Percentiles rank a stretch among this genome's conserved stretches.
Conservation (phyloP, 2,329 filamentous ascomycete genomes). For the Aphanoascus verrucosus region DNA sequence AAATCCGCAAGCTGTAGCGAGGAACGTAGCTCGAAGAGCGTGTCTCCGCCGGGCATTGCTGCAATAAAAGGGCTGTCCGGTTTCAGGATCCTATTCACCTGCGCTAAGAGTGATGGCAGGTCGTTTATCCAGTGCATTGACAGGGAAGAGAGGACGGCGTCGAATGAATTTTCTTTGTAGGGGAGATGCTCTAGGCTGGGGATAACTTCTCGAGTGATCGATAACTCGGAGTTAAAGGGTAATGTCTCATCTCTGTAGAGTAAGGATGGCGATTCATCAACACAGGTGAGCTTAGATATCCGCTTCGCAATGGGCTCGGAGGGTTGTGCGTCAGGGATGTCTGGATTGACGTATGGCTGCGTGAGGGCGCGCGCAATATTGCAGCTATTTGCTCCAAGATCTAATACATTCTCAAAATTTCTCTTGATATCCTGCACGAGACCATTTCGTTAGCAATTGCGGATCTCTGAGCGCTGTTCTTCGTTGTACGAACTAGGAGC, state of each 20-base stretch:
- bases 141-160: slow-evolving; percentile 78
- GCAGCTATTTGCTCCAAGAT: slow-evolving; percentile 91
- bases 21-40: slow-evolving; percentile 83
- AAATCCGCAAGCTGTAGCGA: slow-evolving; percentile 86
- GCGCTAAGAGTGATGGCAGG: slow-evolving; percentile 69
- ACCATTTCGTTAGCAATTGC: background rate
- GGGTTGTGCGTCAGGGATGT: slow-evolving; percentile 37
- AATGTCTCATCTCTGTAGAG: slow-evolving; percentile 63
- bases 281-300: slow-evolving; percentile 64
- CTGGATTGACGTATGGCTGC: slow-evolving; percentile 49
- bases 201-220: slow-evolving; percentile 66
- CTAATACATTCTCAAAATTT: slow-evolving; percentile 69
- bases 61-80: slow-evolving; percentile 86
- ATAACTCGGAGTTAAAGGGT: slow-evolving; percentile 60
- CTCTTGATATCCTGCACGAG: slow-evolving; percentile 72
- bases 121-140: slow-evolving; percentile 98
- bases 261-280: slow-evolving; percentile 66
- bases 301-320: slow-evolving; percentile 55
- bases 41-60: slow-evolving; percentile 94
- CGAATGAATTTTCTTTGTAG: slow-evolving; percentile 66
- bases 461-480: background rate
- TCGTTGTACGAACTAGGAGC: slow-evolving; percentile 51
- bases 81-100: slow-evolving; percentile 79
- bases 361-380: slow-evolving; percentile 79
- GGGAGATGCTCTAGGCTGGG: slow-evolving; percentile 57